These are phyloP conservation scores for Chrysosporium queenslandicum DNA, from an alignment of 2,329 filamentous ascomycete genomes.

Conservation along the genomic window DNA sequence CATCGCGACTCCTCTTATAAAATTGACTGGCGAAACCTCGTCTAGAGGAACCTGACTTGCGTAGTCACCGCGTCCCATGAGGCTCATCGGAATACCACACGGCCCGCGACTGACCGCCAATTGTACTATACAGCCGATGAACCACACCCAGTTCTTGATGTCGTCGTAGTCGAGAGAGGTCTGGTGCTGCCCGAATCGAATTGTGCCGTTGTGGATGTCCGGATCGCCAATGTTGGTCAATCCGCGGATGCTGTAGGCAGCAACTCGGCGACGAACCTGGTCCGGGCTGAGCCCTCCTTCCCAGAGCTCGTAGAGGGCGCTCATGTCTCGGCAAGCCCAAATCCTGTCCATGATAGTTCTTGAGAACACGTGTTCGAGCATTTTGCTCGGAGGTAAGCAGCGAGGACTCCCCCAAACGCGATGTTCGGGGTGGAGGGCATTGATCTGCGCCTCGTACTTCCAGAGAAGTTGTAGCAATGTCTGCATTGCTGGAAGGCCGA, in stretches of 20 bases:
- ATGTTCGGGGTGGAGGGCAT: conserved; percentile 20
- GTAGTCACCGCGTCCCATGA: neutral
- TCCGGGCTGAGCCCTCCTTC: neutral
- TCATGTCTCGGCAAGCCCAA: conserved; percentile 9
- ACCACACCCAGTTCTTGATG: conserved; percentile 23
- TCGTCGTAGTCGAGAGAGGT: conserved; percentile 20
- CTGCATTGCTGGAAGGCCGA: conserved; percentile 16
- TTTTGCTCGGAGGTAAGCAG: conserved; percentile 7
- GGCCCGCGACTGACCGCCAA: conserved; percentile 12
- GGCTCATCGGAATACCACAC: neutral
- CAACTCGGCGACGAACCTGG: neutral
- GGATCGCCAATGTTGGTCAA: neutral
- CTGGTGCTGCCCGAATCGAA: conserved; percentile 26
- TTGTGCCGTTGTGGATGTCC: conserved; percentile 15
- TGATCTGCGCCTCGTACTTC: conserved; percentile 21
- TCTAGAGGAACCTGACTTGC: neutral
- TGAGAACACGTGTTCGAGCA: conserved; percentile 5
- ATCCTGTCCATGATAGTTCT: conserved; percentile 5
- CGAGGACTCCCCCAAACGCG: conserved; percentile 8
- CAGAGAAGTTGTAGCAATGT: conserved; percentile 22
- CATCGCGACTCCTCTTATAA: neutral
- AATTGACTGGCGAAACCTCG: neutral
- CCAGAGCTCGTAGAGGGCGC: conserved; percentile 12
- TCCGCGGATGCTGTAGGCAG: conserved; percentile 10
- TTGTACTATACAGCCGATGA: conserved; percentile 18